Base-by-base conservation (phyloP, 192 early-diverging fungal genomes). In the Umbelopsis sp. region DNA sequence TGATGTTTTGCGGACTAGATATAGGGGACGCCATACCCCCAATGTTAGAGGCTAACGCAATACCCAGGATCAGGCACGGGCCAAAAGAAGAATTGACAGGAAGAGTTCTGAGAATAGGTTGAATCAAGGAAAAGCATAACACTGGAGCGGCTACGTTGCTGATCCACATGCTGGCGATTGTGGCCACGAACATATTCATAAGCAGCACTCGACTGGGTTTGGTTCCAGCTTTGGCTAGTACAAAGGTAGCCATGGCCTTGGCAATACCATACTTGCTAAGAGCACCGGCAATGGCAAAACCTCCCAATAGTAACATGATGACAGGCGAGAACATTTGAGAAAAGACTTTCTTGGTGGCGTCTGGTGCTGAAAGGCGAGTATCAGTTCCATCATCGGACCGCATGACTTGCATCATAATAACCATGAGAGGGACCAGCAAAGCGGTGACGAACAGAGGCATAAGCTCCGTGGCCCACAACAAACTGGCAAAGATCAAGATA, bases 1-100 rank as follows among this genome's bases (percentile, higher is more conserved):
- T 93, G 66, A 95, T 94, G 82, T 98, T 98, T 74, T 98, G 97
- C n/a, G 97, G 97, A 16, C 93, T 95, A 18, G 94, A 90, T 71
- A 98, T 98, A 13, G 97, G 97, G 20, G 93, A 94, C 3, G 97
- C 92, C 97, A 98, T 98, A 30, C 97, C 97, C 53, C 97, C 97
- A 21, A 98, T 86, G 53, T 98, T 98, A 16, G 95, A 92, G 1
- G 97, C 97, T 72, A 98, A 78, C 5, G 97, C 97, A 77, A 98
- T 98, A n/a, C 97, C 97, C 48, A 98, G 83, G 46, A 98, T 93
- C 33, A 98, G 87, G 67, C 91, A 92, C 21, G 88, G 91, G 20
- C 86, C 93, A 82, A 96, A 98, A 0, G 89, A 75, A 20, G 88
- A 92, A 69, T 85, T 80, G n/a, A 78, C 82, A 3, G 95, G 94